Percentiles rank a stretch among this genome's conserved stretches.
phyloP scores from a whole-genome alignment of 2,329 filamentous ascomycete species.

The Ceratocystis huliohia region DNA sequence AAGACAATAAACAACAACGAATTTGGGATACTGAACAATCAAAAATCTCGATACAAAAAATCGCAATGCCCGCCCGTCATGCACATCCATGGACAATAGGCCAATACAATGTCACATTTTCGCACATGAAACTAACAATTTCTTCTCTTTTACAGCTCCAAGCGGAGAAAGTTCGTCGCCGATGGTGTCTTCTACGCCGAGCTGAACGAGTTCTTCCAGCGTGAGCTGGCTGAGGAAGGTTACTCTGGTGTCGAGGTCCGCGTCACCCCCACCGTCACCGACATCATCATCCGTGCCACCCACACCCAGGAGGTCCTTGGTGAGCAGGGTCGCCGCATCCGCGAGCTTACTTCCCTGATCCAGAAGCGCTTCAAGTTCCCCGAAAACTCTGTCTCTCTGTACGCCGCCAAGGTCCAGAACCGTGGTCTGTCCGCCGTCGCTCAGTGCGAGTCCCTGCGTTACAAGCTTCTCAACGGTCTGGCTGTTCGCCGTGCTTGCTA shows the following conservation, averaged over 20 bases:
- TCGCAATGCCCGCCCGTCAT: background rate
- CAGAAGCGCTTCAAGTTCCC: constrained; percentile 99
- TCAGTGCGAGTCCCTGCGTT: constrained; percentile 99
- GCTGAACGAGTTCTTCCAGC: constrained; percentile 99
- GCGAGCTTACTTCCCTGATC: constrained; percentile 99
- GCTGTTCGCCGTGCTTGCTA: constrained; percentile 98
- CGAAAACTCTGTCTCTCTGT: constrained; percentile 99
- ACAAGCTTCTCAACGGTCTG: constrained; percentile 99
- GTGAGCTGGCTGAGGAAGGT: constrained; percentile 98
- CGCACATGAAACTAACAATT: constrained; percentile 16
- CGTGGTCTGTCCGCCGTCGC: constrained; percentile 98
- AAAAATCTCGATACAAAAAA: background rate
- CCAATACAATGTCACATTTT: background rate
- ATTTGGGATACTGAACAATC: background rate
- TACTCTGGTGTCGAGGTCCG: constrained; percentile 99
- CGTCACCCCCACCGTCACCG: constrained; percentile 98
- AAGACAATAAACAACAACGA: background rate
- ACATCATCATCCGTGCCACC: constrained; percentile 99
- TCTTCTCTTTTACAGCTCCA: constrained; percentile 47
- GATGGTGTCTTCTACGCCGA: constrained; percentile 99
- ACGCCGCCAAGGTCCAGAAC: constrained; percentile 99
- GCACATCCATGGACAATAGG: background rate
- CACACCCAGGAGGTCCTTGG: constrained; percentile 99
- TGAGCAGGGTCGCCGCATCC: constrained; percentile 99
- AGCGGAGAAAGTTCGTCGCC: constrained; percentile 87